Base-by-base conservation (phyloP, 1,284 basidiomycete species). In the Ustilago cynodontis region DNA sequence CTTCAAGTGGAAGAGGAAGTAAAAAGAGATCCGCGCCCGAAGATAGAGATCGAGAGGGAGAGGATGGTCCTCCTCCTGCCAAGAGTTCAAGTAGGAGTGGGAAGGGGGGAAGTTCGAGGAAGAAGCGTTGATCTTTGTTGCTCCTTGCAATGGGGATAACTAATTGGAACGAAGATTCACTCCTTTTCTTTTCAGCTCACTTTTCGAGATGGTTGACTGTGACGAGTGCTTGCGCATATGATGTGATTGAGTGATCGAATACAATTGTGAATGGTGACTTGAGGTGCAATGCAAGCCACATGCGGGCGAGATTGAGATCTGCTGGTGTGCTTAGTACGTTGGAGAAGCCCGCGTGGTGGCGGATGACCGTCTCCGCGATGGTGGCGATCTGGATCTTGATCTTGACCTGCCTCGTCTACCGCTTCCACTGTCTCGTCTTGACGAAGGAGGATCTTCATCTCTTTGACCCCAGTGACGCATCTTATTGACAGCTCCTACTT, bases 11-110 rank as follows among this genome's bases (percentile, higher is more conserved):
- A n/a, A 62, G 54, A 22, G 62, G 50, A 3, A 59, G 74, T 22
- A 62, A 64, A n/a, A 78, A 76, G 33, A 22, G 73, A 2, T 33
- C 55, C 1, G 77, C 77, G 0, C 77, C 71, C 4, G 77, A 78
- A n/a, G 62, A 73, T 24, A 52, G 53, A 20, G 76, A 72, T 22
- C n/a, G 41, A 43, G 41, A 43, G 41, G 41, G 41, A 10, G 69
- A 74, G 9, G 64, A 29, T 35, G 62, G 28, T 8, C 39, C 47
- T 5, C 24, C 31, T 1, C 43, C 47, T 6, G 26, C 22, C 0
- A 57, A 59, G 51, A 67, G 47, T 24, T 43, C 41, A 7, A 43
- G 41, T 43, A 43, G 41, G 41, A 43, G 41, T 20, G 41, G 41
- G 41, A 43, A 43, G 41, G 20, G 41, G n/a, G n/a, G 41, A n/a